Percentiles rank a stretch among this genome's conserved stretches.
Conservation (phyloP, 2,329 filamentous ascomycete species). For the Geosmithia putterillii region DNA sequence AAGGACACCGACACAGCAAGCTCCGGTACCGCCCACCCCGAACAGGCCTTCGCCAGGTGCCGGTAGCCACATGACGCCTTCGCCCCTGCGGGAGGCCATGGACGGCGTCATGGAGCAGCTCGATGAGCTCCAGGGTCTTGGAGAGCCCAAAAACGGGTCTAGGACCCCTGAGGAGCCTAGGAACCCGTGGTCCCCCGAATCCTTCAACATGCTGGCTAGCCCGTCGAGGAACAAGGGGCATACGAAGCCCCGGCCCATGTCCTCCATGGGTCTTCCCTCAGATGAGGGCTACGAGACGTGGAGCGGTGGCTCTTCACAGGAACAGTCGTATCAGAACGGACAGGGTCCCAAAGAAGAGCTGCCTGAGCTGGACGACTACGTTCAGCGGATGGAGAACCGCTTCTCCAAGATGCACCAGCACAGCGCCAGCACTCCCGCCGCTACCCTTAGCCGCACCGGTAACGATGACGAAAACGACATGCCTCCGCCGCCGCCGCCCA, state of each 20-base stretch:
- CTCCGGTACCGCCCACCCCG: conserved; percentile 47
- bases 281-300: conserved; percentile 52
- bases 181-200: conserved; percentile 84
- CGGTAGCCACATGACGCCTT: conserved; percentile 64
- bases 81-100: conserved; percentile 88
- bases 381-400: conserved; percentile 81
- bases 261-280: conserved; percentile 57
- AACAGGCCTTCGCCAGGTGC: conserved; percentile 14
- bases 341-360: conserved; percentile 28
- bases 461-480: conserved; percentile 21
- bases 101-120: conserved; percentile 95
- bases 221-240: conserved; percentile 13
- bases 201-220: conserved; percentile 47
- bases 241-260: conserved; percentile 39
- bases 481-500: conserved; percentile 52
- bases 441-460: conserved; percentile 12
- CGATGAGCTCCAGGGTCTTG: conserved; percentile 54
- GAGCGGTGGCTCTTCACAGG: conserved; percentile 39
- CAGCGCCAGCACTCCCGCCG: conserved; percentile 25
- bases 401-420: conserved; percentile 59
- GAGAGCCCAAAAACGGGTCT: not conserved
- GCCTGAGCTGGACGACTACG: conserved; percentile 72
- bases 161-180: conserved; percentile 31
- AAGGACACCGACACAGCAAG: conserved; percentile 35
- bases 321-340: conserved; percentile 27